Evolutionary conservation across 495 filamentous ascomycete species (phyloP), one percentile per base, ranked within the genome.

Genomic region (Venustampulla echinocandica): DNA sequence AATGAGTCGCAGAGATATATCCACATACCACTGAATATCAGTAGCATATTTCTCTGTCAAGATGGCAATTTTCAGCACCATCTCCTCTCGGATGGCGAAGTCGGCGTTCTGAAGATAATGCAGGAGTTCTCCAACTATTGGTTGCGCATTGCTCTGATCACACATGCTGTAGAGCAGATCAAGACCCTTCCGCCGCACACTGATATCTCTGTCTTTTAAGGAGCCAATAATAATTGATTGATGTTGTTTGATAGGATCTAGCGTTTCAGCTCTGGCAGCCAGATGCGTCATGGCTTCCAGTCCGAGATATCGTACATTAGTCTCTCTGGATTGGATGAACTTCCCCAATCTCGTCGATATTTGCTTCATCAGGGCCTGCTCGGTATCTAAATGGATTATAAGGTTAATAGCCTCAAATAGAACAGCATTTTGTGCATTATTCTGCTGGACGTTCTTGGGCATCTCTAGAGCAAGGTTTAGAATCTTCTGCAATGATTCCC

Each of bases 91-190:
- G 53, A 99, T 95, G 1, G 89, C 88, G 63, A 94, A 98, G 62
- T 99, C 93, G 10, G 93, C 93, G 35, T 83, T 94, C 54, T 96
- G 90, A 4, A 99, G 75, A 66, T 97, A 96, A 49, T 88, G 84
- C 17, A 99, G 66, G 38, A 99, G 80, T 68, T 99, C 93, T 41
- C 83, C 80, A 30, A 99, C 93, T 52, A 99, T 95, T 3, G 85
- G 81, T 46, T 82, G 83, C 4, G 93, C 86, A 64, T 97, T 99
- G 2, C 81, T 81, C 25, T 82, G 76, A 61, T 99, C 93, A 63
- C 93, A 99, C 93, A 99, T 99, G 77, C 93, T 97, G 75, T 99
- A 99, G 18, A 99, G 75, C 44, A 99, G 67, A 65, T 99, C 93
- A 34, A 99, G 74, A 18, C 88, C 93, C 62, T 99, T 96, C 44